A percentile compares a stretch with the other conserved stretches of the same genome.
Evolutionary conservation across 805 yeast genomes (phyloP).

Genomic region (Myxozyma melibiosi): DNA sequence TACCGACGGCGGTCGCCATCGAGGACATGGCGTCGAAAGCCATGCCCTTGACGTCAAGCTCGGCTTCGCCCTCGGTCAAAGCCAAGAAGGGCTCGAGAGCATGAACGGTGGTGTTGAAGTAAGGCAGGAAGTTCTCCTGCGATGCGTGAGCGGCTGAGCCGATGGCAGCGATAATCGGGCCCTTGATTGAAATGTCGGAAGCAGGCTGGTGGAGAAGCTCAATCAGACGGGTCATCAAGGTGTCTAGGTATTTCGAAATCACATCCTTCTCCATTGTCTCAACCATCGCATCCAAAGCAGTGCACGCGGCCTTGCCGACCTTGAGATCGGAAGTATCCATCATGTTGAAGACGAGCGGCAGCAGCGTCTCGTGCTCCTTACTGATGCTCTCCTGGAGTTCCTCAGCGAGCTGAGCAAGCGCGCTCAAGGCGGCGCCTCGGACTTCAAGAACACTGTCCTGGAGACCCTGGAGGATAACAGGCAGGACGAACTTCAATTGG

Average conservation of each 20-base stretch:
- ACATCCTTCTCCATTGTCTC: slow-evolving; percentile 90
- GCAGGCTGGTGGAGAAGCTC: slow-evolving; percentile 76
- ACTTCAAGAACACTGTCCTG: slow-evolving; percentile 75
- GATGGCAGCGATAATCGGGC: slow-evolving; percentile 84
- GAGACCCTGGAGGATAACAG: slow-evolving; percentile 72
- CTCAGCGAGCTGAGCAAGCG: slow-evolving; percentile 73
- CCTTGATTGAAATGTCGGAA: slow-evolving; percentile 49
- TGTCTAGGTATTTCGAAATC: slow-evolving; percentile 76
- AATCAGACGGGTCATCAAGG: slow-evolving; percentile 86
- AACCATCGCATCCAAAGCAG: slow-evolving; percentile 86
- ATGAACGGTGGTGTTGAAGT: slow-evolving; percentile 77
- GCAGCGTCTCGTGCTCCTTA: slow-evolving; percentile 74
- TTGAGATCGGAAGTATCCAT: slow-evolving; percentile 79
- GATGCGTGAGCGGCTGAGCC: slow-evolving; percentile 97
- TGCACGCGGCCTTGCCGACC: slow-evolving; percentile 87
- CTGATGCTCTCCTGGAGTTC: slow-evolving; percentile 86
- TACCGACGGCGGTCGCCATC: slow-evolving; percentile 95
- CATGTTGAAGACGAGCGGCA: slow-evolving; percentile 83
- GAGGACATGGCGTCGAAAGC: slow-evolving; percentile 93
- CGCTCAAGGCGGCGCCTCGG: slow-evolving; percentile 80
- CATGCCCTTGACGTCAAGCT: slow-evolving; percentile 85
- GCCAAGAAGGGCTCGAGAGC: slow-evolving; percentile 77
- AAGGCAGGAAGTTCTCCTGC: slow-evolving; percentile 84
- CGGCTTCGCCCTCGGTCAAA: slow-evolving; percentile 78
- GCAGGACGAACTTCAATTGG: slow-evolving; percentile 72